These are phyloP conservation scores for Berberis thunbergii DNA, from an alignment of 164 flowering plant species.

Conservation along the genomic window DNA sequence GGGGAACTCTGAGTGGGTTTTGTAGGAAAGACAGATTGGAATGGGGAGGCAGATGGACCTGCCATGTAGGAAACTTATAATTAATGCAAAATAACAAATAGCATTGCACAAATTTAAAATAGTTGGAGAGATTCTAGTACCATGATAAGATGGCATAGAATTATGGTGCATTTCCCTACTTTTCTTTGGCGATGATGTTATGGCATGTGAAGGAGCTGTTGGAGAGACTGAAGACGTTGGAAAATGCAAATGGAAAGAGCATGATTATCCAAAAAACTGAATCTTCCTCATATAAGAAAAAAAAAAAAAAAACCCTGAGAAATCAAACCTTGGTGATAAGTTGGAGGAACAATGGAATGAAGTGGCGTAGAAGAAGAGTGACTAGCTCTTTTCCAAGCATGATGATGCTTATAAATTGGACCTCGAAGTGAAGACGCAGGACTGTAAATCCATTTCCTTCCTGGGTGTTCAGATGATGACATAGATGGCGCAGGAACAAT, in stretches of 20 bases:
- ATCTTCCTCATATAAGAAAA: too few species aligned
- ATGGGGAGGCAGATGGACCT: constrained; percentile 29
- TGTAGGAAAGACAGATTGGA: constrained; percentile 27
- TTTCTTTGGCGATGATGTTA: constrained; percentile 15
- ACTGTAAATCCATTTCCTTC: constrained; percentile 11
- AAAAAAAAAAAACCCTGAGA: too few species aligned
- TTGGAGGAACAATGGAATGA: too few species aligned
- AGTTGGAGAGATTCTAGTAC: constrained; percentile 15
- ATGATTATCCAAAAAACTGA: too few species aligned
- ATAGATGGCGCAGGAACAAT: constrained; percentile 25
- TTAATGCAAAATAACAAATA: neutral
- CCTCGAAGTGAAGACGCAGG: constrained; percentile 31
- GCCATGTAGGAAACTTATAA: constrained; percentile 8
- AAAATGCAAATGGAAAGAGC: too few species aligned
- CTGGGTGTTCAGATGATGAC: constrained; percentile 18
- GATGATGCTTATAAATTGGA: constrained; percentile 24
- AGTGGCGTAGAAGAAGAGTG: constrained; percentile 25
- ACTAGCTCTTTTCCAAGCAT: constrained; percentile 21
- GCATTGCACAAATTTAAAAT: neutral
- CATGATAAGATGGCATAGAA: constrained; percentile 29
- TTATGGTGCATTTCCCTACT: constrained; percentile 17
- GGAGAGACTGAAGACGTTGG: too few species aligned
- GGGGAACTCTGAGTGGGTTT: constrained; percentile 21
- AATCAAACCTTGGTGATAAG: too few species aligned
- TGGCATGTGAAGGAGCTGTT: constrained; percentile 14